Conservation (phyloP, 2,329 filamentous ascomycete species). For the Hymenoscyphus fraxineus region DNA sequence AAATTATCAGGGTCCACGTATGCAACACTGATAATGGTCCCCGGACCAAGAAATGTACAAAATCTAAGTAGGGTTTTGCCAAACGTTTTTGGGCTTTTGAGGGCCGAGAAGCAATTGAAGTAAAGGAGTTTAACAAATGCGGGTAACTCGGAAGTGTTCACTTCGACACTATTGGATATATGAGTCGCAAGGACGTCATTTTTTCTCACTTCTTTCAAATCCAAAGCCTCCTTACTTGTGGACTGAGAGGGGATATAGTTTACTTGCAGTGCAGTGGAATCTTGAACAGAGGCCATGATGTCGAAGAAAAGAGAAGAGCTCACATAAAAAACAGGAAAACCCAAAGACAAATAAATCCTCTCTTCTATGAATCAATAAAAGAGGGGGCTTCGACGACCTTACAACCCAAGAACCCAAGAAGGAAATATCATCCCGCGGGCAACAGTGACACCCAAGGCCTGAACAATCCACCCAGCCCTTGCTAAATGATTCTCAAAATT, state of each 20-base stretch:
- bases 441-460: neutral
- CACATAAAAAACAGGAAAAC: neutral
- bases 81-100: neutral
- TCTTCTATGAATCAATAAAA: neutral
- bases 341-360: neutral
- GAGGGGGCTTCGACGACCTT: neutral
- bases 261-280: neutral
- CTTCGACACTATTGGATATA: neutral
- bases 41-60: conserved; percentile 48
- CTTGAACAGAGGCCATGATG: neutral
- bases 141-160: neutral
- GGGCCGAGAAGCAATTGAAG: neutral
- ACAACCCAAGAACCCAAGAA: neutral
- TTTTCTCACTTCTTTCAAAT: neutral
- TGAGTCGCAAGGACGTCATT: neutral
- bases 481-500: neutral
- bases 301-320: neutral
- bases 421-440: neutral
- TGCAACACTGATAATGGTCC: conserved; percentile 34
- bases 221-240: neutral
- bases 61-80: conserved; percentile 31
- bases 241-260: neutral
- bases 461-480: neutral
- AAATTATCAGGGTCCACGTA: conserved; percentile 47
- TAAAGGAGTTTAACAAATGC: neutral